Conservation (phyloP, 2,329 filamentous ascomycete species). For the Botrytis byssoidea region DNA sequence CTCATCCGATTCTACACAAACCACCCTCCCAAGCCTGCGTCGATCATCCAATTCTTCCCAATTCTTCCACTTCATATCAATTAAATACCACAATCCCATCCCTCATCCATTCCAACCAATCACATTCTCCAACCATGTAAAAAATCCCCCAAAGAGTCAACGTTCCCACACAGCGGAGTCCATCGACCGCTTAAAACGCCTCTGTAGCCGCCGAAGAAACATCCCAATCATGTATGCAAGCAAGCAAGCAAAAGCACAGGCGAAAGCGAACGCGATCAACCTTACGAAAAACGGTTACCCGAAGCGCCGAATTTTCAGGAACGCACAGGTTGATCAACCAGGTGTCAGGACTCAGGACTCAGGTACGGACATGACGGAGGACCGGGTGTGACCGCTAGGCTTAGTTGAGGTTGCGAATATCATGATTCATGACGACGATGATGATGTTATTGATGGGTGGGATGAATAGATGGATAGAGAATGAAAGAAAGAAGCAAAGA, state of each 20-base stretch:
- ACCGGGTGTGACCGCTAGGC: not conserved
- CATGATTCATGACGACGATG: not conserved
- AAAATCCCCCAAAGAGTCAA: not conserved
- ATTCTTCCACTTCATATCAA: not conserved
- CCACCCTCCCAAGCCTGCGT: not conserved
- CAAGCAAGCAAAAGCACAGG: no score
- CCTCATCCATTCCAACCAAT: not conserved
- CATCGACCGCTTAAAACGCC: not conserved
- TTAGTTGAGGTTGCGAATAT: not conserved
- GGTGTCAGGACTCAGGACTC: not conserved
- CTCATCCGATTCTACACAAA: not conserved
- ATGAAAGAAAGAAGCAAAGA: not conserved
- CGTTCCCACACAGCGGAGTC: not conserved
- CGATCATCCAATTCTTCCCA: not conserved
- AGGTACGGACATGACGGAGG: not conserved
- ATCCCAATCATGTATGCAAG: not conserved
- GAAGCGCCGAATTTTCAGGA: not conserved
- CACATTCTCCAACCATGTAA: not conserved
- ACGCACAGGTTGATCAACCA: not conserved
- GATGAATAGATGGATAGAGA: not conserved
- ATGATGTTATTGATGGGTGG: not conserved
- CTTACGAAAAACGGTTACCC: not conserved
- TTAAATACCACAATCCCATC: not conserved
- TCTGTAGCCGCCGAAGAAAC: constrained; percentile 2
- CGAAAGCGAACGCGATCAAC: not conserved